Evolutionary conservation across 768 basidiomycete genomes (phyloP).

Genomic region (Amanita inopinata): DNA sequence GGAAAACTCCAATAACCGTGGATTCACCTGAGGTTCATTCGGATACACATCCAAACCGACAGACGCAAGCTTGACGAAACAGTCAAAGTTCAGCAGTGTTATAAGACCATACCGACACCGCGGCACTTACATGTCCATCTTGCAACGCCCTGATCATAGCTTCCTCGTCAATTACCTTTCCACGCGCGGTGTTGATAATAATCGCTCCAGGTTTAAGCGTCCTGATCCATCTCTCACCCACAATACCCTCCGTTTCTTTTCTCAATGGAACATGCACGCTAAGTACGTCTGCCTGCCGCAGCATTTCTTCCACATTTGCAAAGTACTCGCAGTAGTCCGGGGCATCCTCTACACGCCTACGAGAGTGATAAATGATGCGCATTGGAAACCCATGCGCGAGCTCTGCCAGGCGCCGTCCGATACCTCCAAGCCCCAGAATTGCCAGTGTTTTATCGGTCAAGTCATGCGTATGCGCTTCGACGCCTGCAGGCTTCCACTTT

Average conservation of each 20-base stretch:
- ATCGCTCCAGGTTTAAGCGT: slow-evolving; percentile 69
- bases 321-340: slow-evolving; percentile 76
- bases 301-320: slow-evolving; percentile 48
- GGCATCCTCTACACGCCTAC: slow-evolving; percentile 44
- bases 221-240: slow-evolving; percentile 69
- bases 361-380: slow-evolving; percentile 77
- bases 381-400: slow-evolving; percentile 78
- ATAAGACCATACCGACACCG: too few relatives aligned
- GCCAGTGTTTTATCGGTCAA: slow-evolving; percentile 60
- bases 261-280: slow-evolving; percentile 81
- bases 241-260: slow-evolving; percentile 59
- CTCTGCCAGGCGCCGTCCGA: slow-evolving; percentile 61
- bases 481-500: slow-evolving; percentile 50
- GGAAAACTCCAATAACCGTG: slow-evolving; percentile 69
- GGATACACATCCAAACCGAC: slow-evolving; percentile 85
- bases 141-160: slow-evolving; percentile 81
- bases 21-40: slow-evolving; percentile 74
- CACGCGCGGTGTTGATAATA: slow-evolving; percentile 85
- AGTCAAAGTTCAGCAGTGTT: background rate
- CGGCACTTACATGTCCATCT: slow-evolving; percentile 77
- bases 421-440: slow-evolving; percentile 71
- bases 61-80: slow-evolving; percentile 48
- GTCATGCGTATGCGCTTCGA: slow-evolving; percentile 46
- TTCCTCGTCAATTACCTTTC: slow-evolving; percentile 81
- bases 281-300: slow-evolving; percentile 68